These are phyloP conservation scores for Sugiyamaella sp. DNA, from an alignment of 1,139 yeast species.

Conservation along the genomic window DNA sequence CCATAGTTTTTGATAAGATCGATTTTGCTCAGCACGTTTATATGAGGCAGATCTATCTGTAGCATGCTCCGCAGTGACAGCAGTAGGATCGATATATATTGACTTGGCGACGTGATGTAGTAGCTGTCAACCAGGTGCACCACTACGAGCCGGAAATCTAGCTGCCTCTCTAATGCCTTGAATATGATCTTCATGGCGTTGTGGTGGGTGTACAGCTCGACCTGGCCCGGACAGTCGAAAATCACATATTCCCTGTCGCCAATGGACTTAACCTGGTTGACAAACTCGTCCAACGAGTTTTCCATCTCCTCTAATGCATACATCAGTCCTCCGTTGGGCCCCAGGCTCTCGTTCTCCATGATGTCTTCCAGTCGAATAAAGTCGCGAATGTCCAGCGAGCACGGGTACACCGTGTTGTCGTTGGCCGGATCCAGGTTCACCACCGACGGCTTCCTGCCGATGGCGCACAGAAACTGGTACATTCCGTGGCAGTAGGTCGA, in stretches of 20 bases:
- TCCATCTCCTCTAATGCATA: constrained; percentile 74
- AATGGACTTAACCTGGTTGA: constrained; percentile 59
- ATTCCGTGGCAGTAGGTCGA: constrained; percentile 93
- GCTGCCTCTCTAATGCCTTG: constrained; percentile 63
- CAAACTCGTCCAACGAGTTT: constrained; percentile 59
- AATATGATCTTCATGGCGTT: constrained; percentile 78
- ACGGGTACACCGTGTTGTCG: constrained; percentile 77
- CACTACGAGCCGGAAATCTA: constrained; percentile 78
- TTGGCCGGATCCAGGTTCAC: constrained; percentile 96
- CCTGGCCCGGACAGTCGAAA: constrained; percentile 98
- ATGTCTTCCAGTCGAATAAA: constrained; percentile 84
- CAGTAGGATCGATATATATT: constrained; percentile 81
- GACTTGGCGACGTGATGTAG: constrained; percentile 84
- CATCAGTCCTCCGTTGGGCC: constrained; percentile 96
- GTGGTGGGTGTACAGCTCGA: constrained; percentile 91
- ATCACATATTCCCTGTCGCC: constrained; percentile 70
- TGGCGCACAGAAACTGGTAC: constrained; percentile 88
- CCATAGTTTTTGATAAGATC: constrained; percentile 77
- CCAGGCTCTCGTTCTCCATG: constrained; percentile 78
- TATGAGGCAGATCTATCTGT: constrained; percentile 88
- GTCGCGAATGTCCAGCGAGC: constrained; percentile 87
- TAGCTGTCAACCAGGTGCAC: constrained; percentile 87
- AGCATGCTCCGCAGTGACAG: constrained; percentile 90
- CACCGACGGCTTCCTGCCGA: constrained; percentile 83
- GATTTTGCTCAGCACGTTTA: constrained; percentile 88